Conservation (phyloP, 345 rosid species). For the Zanthoxylum bungeanum region DNA sequence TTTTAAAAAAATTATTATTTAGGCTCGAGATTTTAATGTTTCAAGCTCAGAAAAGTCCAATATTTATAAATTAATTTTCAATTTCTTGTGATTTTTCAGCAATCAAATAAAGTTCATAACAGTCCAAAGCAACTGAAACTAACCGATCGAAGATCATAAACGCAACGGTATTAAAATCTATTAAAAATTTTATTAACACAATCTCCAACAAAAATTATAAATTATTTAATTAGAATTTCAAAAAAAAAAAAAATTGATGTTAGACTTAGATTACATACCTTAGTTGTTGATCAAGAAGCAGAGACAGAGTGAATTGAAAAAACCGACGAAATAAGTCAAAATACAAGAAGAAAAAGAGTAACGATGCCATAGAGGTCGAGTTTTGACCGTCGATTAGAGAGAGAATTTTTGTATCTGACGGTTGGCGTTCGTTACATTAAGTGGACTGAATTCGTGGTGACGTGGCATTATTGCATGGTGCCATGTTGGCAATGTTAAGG, state of each 20-base stretch:
- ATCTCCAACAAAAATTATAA: neutral
- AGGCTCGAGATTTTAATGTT: neutral
- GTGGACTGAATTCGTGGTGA: too few relatives aligned
- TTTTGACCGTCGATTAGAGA: conserved; percentile 2
- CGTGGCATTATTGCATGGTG: too few relatives aligned
- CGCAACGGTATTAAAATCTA: too few relatives aligned
- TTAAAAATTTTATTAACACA: too few relatives aligned
- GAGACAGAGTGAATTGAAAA: neutral
- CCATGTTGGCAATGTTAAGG: too few relatives aligned
- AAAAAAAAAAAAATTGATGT: too few relatives aligned
- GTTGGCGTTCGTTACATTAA: too few relatives aligned
- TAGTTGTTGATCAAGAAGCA: neutral
- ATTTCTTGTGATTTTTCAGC: neutral
- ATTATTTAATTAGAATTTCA: neutral
- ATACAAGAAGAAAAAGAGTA: neutral
- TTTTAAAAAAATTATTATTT: neutral
- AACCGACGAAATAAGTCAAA: neutral
- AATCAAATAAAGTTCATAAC: conserved; percentile 3
- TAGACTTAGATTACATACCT: neutral
- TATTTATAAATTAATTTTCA: neutral
- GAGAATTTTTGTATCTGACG: neutral
- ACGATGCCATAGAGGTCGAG: neutral
- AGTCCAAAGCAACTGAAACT: neutral
- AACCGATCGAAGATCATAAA: neutral
- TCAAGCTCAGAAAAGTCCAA: neutral